Conservation (phyloP, 179 eudicot genomes). For the Patellifolia procumbens region DNA sequence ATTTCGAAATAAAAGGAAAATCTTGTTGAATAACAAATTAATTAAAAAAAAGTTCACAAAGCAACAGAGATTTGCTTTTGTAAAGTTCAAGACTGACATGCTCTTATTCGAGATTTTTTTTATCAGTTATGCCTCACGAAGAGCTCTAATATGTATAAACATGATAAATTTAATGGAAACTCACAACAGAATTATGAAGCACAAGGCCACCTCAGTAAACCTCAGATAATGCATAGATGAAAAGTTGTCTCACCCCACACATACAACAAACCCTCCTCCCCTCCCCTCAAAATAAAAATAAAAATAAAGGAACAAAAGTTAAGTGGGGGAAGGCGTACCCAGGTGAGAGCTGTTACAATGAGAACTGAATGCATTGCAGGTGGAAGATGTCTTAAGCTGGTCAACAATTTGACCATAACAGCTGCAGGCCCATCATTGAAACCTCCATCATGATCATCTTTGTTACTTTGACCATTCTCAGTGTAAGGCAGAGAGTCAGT, state of each 20-base stretch:
- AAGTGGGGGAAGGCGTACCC: conserved; percentile 55
- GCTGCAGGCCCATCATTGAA: conserved; percentile 74
- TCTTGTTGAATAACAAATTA: too few species aligned
- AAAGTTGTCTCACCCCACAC: not conserved
- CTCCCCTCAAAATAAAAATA: not conserved
- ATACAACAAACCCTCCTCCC: not conserved
- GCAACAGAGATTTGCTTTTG: too few species aligned
- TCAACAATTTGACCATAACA: conserved; percentile 81
- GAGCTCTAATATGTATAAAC: too few species aligned
- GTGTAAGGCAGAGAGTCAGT: conserved; percentile 28
- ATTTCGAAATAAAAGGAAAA: too few species aligned
- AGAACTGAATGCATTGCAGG: conserved; percentile 91
- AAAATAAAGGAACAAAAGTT: not conserved
- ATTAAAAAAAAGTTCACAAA: too few species aligned
- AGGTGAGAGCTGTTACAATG: conserved; percentile 82
- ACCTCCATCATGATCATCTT: conserved; percentile 44
- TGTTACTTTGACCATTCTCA: conserved; percentile 32
- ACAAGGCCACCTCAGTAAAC: not conserved
- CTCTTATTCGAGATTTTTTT: too few species aligned
- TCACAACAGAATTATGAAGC: too few species aligned
- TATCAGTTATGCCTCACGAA: too few species aligned
- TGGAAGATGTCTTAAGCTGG: conserved; percentile 93
- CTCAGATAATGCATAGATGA: not conserved
- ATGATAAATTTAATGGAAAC: not conserved
- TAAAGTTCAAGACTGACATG: too few species aligned